Evolutionary conservation across 257 asterid genomes (phyloP).

Genomic region (Forsythia viridissima): DNA sequence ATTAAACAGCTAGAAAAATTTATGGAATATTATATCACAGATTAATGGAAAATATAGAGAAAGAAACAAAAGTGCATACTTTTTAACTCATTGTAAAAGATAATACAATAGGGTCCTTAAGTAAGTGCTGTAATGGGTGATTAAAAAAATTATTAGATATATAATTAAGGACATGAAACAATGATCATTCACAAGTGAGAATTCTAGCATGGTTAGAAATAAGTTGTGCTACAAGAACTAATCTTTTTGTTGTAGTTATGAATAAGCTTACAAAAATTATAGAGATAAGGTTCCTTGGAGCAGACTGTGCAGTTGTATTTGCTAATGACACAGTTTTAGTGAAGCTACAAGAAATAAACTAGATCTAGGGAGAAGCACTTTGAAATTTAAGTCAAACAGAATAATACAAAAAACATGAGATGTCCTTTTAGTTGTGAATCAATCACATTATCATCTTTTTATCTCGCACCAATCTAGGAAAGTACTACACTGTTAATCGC

Average conservation of each 20-base stretch:
- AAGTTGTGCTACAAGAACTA: not conserved
- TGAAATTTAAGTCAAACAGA: not conserved
- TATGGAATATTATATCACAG: not conserved
- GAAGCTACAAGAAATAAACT: not conserved
- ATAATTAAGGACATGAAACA: not conserved
- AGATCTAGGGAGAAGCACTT: not conserved
- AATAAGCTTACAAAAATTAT: not conserved
- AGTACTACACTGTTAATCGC: not conserved
- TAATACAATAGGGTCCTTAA: not conserved
- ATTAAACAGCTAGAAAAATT: not conserved
- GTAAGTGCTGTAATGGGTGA: not conserved
- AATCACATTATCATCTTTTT: not conserved
- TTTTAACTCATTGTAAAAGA: not conserved
- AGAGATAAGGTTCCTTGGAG: not conserved
- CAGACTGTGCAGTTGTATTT: not conserved
- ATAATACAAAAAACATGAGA: not conserved
- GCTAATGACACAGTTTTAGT: not conserved
- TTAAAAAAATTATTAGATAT: not conserved
- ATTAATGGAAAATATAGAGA: not conserved
- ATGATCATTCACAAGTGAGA: not conserved
- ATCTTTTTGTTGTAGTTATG: not conserved
- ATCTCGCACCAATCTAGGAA: not conserved
- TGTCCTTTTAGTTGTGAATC: not conserved
- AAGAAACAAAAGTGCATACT: not conserved
- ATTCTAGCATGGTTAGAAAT: not conserved